phyloP scores from a whole-genome alignment of 2,329 filamentous ascomycete genomes.

The Biscogniauxia marginata region DNA sequence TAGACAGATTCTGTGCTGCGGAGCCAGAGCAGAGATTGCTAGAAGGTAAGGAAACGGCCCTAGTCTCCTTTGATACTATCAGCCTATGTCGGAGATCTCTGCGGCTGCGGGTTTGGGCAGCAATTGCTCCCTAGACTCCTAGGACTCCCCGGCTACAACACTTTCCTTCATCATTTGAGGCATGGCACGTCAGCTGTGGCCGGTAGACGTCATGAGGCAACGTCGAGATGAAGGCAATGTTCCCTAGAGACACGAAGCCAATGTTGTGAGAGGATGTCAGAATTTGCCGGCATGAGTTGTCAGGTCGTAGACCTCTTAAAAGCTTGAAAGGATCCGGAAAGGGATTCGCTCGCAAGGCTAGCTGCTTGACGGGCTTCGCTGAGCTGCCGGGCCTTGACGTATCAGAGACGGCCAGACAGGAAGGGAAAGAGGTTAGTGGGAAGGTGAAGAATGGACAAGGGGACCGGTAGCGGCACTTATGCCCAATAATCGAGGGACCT shows the following conservation, averaged over 20 bases:
- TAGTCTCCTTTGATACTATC: constrained; percentile 25
- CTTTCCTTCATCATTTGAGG: constrained; percentile 25
- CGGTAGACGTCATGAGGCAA: constrained; percentile 28
- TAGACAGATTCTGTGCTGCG: constrained; percentile 10
- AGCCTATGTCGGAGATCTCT: constrained; percentile 37
- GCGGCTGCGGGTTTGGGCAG: constrained; percentile 40
- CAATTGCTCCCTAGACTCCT: constrained; percentile 35
- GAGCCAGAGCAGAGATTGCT: constrained; percentile 13
- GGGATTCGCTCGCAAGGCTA: constrained; percentile 25
- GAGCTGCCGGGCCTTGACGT: constrained; percentile 19
- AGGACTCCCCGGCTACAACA: constrained; percentile 32
- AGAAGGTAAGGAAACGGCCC: constrained; percentile 25
- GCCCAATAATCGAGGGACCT: constrained; percentile 35
- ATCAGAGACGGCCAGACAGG: constrained; percentile 16
- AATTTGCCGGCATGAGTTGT: constrained; percentile 27
- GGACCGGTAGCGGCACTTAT: constrained; percentile 30
- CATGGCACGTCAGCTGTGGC: constrained; percentile 28
- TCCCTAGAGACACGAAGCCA: constrained; percentile 22
- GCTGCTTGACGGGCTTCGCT: constrained; percentile 20
- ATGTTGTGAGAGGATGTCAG: constrained; percentile 28
- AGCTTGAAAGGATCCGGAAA: constrained; percentile 25
- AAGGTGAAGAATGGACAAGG: constrained; percentile 25
- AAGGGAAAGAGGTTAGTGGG: constrained; percentile 17
- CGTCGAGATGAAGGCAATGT: constrained; percentile 18
- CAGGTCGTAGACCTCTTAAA: constrained; percentile 22